Evolutionary conservation across 106 monocot genomes (phyloP).

Genomic region (Dioscorea zingiberensis): DNA sequence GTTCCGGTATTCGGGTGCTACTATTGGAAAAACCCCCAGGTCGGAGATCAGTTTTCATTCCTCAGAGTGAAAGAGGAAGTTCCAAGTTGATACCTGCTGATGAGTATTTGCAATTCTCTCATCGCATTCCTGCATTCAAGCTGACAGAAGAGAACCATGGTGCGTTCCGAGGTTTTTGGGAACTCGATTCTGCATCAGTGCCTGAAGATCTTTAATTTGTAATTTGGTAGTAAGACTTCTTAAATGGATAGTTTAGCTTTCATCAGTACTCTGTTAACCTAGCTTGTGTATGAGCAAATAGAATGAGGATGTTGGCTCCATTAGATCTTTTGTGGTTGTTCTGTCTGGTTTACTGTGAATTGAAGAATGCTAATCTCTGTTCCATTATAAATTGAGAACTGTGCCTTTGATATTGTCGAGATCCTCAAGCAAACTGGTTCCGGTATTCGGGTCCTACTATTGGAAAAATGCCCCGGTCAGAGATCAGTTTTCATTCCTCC

Average conservation of each 20-base stretch:
- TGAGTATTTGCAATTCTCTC: slow-evolving; percentile 55
- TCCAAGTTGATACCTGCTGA: not conserved
- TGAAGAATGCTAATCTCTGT: too few relatives aligned
- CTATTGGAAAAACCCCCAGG: not conserved
- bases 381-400: too few relatives aligned
- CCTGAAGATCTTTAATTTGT: slow-evolving; percentile 6
- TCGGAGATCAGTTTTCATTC: slow-evolving; percentile 1
- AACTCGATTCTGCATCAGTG: slow-evolving; percentile 75
- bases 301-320: too few relatives aligned
- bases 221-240: too few relatives aligned
- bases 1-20: not conserved
- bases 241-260: too few relatives aligned
- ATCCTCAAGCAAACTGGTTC: not conserved
- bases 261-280: too few relatives aligned
- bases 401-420: slow-evolving; percentile 2
- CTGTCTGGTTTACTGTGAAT: too few relatives aligned
- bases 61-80: not conserved
- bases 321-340: too few relatives aligned
- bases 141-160: slow-evolving; percentile 51
- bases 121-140: slow-evolving; percentile 52
- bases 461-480: not conserved
- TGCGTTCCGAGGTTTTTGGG: slow-evolving; percentile 42
- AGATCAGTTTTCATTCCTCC: slow-evolving; percentile 1
- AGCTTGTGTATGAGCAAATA: too few relatives aligned
- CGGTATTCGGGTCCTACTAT: not conserved